Evolutionary conservation across 768 basidiomycete genomes (phyloP), one percentile per base, ranked within the genome.

Genomic region (Termitomyces sp.): DNA sequence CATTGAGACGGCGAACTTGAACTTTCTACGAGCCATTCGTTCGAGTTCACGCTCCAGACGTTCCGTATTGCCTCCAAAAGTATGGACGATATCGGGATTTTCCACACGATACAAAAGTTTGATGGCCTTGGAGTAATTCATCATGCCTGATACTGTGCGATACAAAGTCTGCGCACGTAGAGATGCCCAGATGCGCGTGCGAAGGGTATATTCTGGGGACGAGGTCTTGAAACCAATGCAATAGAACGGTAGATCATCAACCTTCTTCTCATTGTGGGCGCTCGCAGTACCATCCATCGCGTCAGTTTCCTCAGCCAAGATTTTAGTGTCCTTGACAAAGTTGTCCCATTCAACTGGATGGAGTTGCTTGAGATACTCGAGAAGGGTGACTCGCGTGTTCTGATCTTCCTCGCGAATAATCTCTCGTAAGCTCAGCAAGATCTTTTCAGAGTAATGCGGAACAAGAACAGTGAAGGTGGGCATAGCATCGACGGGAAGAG

Each of bases 101-200:
- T 98, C 97, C 58, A 99, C 96, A 33, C 97, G 91, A 71, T 98
- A 98, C 18, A 98, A 82, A 35, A 99, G 82, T 72, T 99, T 99
- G 86, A 99, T 96, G 23, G 97, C 97, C 75, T 99, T 99, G 65
- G 94, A 90, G 74, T 99, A 99, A 76, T 99, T 98, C 97, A 99
- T 98, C 93, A 99, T 98, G 58, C 97, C 97, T 5, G 97, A 98
- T 18, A 98, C 94, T 11, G 97, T 99, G 59, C 97, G 88, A 72
- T 99, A 99, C 31, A 99, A 83, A 0, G 97, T 99, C 73, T 99
- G 97, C 5, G 95, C 95, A 51, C 97, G 92, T 25, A 99, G 81
- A 2, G 95, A 98, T 2, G 97, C 96, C 97, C 97, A 98, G 62
- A 99, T 99, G 71, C 97, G 92, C 0, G 96, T 98, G 59, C 97